These are phyloP conservation scores for Aspergillus hiratsukae DNA, from an alignment of 2,329 filamentous ascomycete genomes.

Conservation along the genomic window DNA sequence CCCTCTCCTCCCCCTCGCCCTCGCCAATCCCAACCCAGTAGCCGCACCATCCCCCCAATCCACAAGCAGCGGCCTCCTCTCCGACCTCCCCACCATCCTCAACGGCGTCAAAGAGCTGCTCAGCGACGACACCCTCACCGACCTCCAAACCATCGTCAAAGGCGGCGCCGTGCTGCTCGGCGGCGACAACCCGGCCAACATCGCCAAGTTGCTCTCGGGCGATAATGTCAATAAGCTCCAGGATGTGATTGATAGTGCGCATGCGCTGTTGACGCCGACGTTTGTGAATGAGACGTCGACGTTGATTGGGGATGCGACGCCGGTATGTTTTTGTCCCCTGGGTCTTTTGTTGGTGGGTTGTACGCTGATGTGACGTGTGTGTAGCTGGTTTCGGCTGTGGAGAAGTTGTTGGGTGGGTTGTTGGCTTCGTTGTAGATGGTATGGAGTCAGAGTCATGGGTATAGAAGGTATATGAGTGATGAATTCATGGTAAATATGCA, in stretches of 20 bases:
- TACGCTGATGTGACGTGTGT: neutral
- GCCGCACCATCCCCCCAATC: constrained; percentile 16
- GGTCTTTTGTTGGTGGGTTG: neutral
- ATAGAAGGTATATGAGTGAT: neutral
- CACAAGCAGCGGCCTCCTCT: constrained; percentile 21
- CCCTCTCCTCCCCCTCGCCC: constrained; percentile 14
- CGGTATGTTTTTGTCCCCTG: constrained; percentile 18
- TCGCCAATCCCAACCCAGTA: constrained; percentile 19
- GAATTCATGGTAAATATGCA: neutral
- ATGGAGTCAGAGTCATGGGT: neutral
- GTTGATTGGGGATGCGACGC: constrained; percentile 30
- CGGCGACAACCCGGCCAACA: constrained; percentile 24
- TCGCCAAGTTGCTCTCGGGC: constrained; percentile 22
- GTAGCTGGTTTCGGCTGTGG: constrained; percentile 28
- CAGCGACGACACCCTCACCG: constrained; percentile 19
- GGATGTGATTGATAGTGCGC: constrained; percentile 24
- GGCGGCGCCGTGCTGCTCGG: constrained; percentile 27
- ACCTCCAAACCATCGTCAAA: constrained; percentile 23
- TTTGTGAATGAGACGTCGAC: constrained; percentile 29
- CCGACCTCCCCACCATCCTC: constrained; percentile 23
- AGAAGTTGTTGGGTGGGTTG: constrained; percentile 24
- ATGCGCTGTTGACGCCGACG: constrained; percentile 20
- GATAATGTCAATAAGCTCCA: constrained; percentile 22
- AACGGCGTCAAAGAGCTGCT: constrained; percentile 25
- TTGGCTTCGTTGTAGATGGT: constrained; percentile 15